Evolutionary conservation across 768 basidiomycete genomes (phyloP).

Genomic region (Leucocoprinus leucothites): DNA sequence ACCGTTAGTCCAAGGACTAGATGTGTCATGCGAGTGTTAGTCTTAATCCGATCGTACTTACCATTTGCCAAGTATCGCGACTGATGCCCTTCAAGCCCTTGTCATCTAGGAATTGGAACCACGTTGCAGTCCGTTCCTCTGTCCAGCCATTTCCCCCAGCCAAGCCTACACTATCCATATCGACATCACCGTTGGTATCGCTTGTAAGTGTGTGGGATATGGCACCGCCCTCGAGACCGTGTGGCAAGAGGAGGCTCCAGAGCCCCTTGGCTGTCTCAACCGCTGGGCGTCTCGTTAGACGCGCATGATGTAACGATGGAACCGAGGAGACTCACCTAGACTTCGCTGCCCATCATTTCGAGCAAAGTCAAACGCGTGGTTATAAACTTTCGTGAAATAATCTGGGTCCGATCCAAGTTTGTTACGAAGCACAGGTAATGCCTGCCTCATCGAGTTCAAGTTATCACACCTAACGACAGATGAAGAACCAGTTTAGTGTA

Average conservation of each 20-base stretch:
- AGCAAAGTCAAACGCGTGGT: slow-evolving; percentile 78
- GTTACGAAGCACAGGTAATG: slow-evolving; percentile 51
- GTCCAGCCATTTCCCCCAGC: slow-evolving; percentile 47
- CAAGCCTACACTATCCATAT: slow-evolving; percentile 40
- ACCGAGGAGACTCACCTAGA: slow-evolving; percentile 47
- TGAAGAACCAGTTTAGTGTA: neutral
- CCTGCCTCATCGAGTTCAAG: slow-evolving; percentile 54
- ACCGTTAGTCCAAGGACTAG: no score
- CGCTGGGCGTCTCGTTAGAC: slow-evolving; percentile 30
- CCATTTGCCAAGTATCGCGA: slow-evolving; percentile 90
- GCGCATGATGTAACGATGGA: neutral
- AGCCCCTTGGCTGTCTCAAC: slow-evolving; percentile 73
- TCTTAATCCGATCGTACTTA: slow-evolving; percentile 28
- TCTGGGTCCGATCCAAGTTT: slow-evolving; percentile 60
- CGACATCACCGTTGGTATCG: slow-evolving; percentile 43
- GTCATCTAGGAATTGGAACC: slow-evolving; percentile 73
- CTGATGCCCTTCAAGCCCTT: slow-evolving; percentile 75
- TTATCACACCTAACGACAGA: slow-evolving; percentile 54
- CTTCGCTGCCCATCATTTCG: slow-evolving; percentile 75
- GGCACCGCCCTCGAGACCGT: slow-evolving; percentile 67
- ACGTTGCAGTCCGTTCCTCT: slow-evolving; percentile 59
- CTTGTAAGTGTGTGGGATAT: slow-evolving; percentile 37
- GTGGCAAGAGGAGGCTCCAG: slow-evolving; percentile 75
- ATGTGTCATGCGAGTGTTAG: neutral
- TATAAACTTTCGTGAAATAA: slow-evolving; percentile 80